Base-by-base conservation (phyloP, 202 grass and related monocot species). In the Zoysia matrella region DNA sequence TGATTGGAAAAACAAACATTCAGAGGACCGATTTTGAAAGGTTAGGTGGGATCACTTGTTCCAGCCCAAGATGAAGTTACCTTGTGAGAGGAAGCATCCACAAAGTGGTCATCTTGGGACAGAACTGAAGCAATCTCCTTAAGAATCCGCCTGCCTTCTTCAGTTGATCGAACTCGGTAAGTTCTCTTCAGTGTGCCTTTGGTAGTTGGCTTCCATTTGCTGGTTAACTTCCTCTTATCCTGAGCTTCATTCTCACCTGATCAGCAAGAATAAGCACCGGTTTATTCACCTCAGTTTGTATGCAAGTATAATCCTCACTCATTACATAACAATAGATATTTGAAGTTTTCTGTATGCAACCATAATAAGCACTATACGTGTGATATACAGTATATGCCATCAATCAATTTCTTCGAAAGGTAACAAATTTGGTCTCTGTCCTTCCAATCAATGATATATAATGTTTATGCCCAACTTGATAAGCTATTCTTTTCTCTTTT, bases 181-280 rank as follows among this genome's bases (percentile, higher is more conserved):
- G 87, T 96, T 83, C 96, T 93, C 85, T 89, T 99, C 13, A 99
- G 91, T 14, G 96, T 99, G 69, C 96, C 96, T 86, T 94, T 99
- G 9, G 90, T 89, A 0, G 96, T 99, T 64, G 96, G 89, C 70
- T 72, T 94, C 96, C 96, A 99, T 82, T 99, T 96, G 69, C 87
- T 94, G 62, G 88, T 88, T 50, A 99, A 87, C 85, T 96, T 99
- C 51, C 71, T 77, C 64, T 83, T 90, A 45, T 78, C 85, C 47
- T 80, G 83, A 58, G 77, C 83, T 80, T 95, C 91, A 36, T 87
- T 93, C 14, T 90, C 87, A 81, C 74, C 89, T 93, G 75, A 72
- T 86, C 39, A 78, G 47, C 53, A 76, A 82, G 6, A 61, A 60
- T 8, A 82, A 7, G 0, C 45, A 47, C 8, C 14, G 46, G 44